Percentiles rank a stretch among this genome's conserved stretches.
These are phyloP conservation scores for Chaetomium fimeti DNA, from an alignment of 495 filamentous ascomycete species.

Conservation along the genomic window DNA sequence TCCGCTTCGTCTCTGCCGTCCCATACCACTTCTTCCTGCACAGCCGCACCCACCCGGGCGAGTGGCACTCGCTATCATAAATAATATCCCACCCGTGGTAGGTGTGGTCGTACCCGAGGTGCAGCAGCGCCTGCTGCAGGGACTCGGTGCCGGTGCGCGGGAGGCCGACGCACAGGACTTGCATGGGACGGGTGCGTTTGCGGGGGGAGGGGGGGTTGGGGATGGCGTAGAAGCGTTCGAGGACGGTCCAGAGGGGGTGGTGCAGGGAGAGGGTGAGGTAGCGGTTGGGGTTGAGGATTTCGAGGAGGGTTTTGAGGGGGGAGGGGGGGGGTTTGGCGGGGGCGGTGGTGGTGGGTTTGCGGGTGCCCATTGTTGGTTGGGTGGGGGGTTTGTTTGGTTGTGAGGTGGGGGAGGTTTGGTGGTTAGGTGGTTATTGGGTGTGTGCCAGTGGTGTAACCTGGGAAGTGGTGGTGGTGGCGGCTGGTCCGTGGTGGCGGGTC, in stretches of 20 bases:
- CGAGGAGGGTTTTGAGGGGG: not conserved
- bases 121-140: conserved; percentile 57
- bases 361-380: no score
- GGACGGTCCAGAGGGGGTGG: conserved; percentile 29
- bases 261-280: conserved; percentile 20
- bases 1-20: not conserved
- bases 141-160: conserved; percentile 64
- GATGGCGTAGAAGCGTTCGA: conserved; percentile 31
- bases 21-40: conserved; percentile 28
- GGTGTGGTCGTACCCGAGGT: conserved; percentile 59
- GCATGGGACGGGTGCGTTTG: conserved; percentile 59
- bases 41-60: conserved; percentile 48
- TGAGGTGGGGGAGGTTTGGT: not conserved
- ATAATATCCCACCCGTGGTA: conserved; percentile 67
- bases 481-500: not conserved
- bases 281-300: not conserved
- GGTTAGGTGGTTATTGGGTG: not conserved
- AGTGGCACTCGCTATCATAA: conserved; percentile 60
- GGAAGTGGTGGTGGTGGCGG: no score
- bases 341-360: not conserved
- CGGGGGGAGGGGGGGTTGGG: conserved; percentile 5
- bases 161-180: conserved; percentile 61
- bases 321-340: not conserved
- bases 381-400: not conserved
- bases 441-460: no score